These are phyloP conservation scores for Myriangium duriaei DNA, from an alignment of 2,329 filamentous ascomycete species.

Conservation along the genomic window DNA sequence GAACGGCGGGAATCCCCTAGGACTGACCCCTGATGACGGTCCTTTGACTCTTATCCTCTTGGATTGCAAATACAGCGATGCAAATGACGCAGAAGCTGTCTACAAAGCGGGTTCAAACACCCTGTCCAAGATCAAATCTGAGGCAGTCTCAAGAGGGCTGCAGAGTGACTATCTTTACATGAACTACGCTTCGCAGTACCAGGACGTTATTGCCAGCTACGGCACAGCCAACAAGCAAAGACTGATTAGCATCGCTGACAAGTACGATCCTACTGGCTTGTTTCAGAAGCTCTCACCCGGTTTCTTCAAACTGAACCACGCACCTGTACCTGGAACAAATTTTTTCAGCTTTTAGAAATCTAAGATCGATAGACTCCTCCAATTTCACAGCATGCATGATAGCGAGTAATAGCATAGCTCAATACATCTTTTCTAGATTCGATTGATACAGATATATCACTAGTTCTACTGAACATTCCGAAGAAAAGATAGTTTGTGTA, in stretches of 20 bases:
- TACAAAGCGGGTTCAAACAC: conserved; percentile 11
- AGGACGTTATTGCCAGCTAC: conserved; percentile 15
- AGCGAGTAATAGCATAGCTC: no score
- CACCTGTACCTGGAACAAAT: background rate
- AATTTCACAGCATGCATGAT: no score
- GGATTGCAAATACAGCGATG: conserved; percentile 13
- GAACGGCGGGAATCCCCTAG: conserved; percentile 7
- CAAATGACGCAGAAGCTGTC: conserved; percentile 14
- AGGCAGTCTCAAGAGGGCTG: conserved; percentile 8
- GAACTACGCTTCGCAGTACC: conserved; percentile 15
- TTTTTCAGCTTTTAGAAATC: conserved; percentile 2
- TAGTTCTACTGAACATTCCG: no score
- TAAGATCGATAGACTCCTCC: no score
- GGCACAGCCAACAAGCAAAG: conserved; percentile 13
- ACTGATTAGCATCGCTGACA: conserved; percentile 11
- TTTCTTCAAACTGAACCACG: conserved; percentile 13
- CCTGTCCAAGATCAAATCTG: conserved; percentile 4
- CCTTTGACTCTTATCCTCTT: background rate
- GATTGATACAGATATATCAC: no score
- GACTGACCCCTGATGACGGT: conserved; percentile 2
- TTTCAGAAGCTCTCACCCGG: conserved; percentile 16
- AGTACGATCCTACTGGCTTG: conserved; percentile 15
- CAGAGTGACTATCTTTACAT: conserved; percentile 12
- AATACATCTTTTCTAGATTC: no score
- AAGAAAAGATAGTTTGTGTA: no score